Evolutionary conservation across 805 yeast genomes (phyloP).

Genomic region (Blastobotrys parvus): DNA sequence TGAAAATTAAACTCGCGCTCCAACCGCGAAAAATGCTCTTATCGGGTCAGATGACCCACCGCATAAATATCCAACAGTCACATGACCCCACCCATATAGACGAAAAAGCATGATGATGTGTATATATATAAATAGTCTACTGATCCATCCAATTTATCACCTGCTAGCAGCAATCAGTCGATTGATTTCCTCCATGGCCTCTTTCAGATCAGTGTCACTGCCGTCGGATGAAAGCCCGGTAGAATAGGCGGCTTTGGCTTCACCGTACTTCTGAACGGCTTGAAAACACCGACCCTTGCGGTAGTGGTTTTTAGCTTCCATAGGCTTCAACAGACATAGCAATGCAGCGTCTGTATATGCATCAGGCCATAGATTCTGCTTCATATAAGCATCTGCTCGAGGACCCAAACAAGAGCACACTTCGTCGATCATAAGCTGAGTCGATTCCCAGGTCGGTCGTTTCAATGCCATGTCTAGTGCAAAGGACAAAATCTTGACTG

Average conservation of each 20-base stretch:
- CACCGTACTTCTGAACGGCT: slow-evolving; percentile 16
- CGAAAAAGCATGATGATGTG: too few species aligned
- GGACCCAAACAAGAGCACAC: slow-evolving; percentile 25
- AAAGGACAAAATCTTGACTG: slow-evolving; percentile 27
- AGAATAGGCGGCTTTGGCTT: slow-evolving; percentile 17
- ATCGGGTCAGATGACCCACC: too few species aligned
- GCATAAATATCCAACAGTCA: too few species aligned
- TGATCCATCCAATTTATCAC: too few species aligned
- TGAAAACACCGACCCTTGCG: slow-evolving; percentile 28
- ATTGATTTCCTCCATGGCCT: slow-evolving; percentile 16
- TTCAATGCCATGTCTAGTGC: slow-evolving; percentile 34
- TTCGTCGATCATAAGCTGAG: slow-evolving; percentile 28
- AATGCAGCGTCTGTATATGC: slow-evolving; percentile 32
- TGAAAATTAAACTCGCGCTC: too few species aligned
- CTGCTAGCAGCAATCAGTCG: too few species aligned
- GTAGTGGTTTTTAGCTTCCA: slow-evolving; percentile 26
- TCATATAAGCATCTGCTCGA: slow-evolving; percentile 33
- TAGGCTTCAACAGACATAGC: slow-evolving; percentile 26
- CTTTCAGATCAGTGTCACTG: slow-evolving; percentile 12
- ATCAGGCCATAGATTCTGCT: slow-evolving; percentile 28
- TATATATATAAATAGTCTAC: too few species aligned
- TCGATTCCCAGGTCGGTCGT: slow-evolving; percentile 34
- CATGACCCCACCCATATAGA: too few species aligned
- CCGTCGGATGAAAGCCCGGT: slow-evolving; percentile 15
- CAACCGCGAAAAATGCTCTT: too few species aligned